Evolutionary conservation across 208 protist genomes (phyloP), one percentile per base, ranked within the genome.

Genomic region (Balamuthia mandrillaris): DNA sequence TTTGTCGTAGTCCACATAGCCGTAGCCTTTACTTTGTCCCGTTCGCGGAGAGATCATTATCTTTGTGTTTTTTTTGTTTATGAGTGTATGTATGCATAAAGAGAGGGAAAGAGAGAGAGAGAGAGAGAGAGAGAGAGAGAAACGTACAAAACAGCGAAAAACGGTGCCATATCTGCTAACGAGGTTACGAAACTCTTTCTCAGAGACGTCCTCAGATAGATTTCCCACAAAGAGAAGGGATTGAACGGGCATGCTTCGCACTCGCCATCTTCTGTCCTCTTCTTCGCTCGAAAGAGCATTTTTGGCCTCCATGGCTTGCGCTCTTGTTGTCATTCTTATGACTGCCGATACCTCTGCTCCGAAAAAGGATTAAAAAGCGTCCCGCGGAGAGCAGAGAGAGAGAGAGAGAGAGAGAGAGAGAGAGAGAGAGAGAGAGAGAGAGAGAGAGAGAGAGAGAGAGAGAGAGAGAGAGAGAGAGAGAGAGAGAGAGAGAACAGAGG

Each of bases 201-300:
- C 42, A 16, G 47, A 37, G 35, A 75, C 66, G 39, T 75, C 41
- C 14, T 75, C 66, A 49, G 47, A 54, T n/a, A 75, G 18, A 10
- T 75, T 75, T 21, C 66, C 66, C 39, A 75, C 66, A 29, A 75
- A 75, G 66, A 75, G 66, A 29, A 75, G 35, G 41, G 24, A 35
- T 44, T 75, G 42, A 6, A 18, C 14, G 14, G 24, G 2, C 42
- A 44, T 44, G 24, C 52, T 44, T 37, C 21, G 47, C 66, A 54
- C 66, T 27, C 29, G 18, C 3, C 47, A 44, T 31, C 37, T n/a
- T 24, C 52, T 45, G 33, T 33, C 66, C 39, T 75, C 52, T 12
- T 37, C 42, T 4, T 75, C 27, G n/a, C 52, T 16, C 6, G 66
- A 37, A 52, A 75, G 52, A 27, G 29, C 42, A 18, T 9, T 44